phyloP scores from a whole-genome alignment of 345 rosid species.

The Rhodamnia rubescens region DNA sequence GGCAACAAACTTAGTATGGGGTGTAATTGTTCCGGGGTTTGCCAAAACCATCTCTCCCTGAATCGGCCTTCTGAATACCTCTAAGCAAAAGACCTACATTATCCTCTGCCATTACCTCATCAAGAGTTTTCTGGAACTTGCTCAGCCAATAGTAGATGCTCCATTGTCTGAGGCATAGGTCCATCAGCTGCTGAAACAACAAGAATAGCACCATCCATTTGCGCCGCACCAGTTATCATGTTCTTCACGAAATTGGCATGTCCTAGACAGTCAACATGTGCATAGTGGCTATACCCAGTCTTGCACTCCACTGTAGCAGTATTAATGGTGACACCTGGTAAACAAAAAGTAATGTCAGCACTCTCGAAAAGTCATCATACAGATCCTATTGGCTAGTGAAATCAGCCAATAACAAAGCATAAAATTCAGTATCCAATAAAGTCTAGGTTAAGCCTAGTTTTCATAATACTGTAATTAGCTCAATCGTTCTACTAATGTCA shows the following conservation, averaged over 20 bases:
- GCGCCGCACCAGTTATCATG: constrained; percentile 86
- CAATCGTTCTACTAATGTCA: not conserved
- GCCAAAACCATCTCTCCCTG: constrained; percentile 97
- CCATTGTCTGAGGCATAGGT: constrained; percentile 93
- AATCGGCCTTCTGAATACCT: constrained; percentile 78
- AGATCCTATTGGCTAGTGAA: not conserved
- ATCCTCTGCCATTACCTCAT: constrained; percentile 88
- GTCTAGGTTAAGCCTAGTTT: not conserved
- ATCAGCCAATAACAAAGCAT: not conserved
- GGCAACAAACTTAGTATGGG: constrained; percentile 63
- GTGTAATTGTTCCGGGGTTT: constrained; percentile 73
- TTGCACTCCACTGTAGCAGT: constrained; percentile 92
- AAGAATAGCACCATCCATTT: constrained; percentile 91
- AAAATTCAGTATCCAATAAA: not conserved
- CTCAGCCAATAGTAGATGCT: constrained; percentile 76
- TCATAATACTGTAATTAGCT: not conserved
- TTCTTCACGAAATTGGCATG: constrained; percentile 92
- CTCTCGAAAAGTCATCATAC: not conserved
- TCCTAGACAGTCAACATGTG: constrained; percentile 90
- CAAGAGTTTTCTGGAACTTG: constrained; percentile 86
- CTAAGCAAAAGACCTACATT: constrained; percentile 87
- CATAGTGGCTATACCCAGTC: constrained; percentile 82
- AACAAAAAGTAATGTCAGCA: not conserved
- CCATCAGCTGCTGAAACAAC: constrained; percentile 84
- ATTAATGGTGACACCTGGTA: constrained; percentile 59